These are phyloP conservation scores for Colletotrichum lupini DNA, from an alignment of 2,329 filamentous ascomycete genomes.

Conservation along the genomic window DNA sequence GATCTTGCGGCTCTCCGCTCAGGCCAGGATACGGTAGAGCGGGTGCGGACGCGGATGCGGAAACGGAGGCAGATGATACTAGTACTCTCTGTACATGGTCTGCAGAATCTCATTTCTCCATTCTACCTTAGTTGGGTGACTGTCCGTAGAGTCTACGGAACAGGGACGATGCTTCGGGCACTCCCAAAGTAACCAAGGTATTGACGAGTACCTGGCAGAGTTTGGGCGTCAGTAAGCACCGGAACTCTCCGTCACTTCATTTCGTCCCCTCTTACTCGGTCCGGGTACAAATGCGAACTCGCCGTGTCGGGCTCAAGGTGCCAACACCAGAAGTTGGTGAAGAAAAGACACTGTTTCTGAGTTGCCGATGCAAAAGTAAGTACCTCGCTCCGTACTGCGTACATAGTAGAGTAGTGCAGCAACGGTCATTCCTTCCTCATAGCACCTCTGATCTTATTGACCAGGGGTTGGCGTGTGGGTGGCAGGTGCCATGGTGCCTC, in stretches of 20 bases:
- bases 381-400: too few relatives aligned
- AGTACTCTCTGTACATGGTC: too few relatives aligned
- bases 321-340: background rate
- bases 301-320: background rate
- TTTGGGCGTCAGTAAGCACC: background rate
- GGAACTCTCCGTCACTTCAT: background rate
- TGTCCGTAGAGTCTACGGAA: too few relatives aligned
- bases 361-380: background rate
- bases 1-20: background rate
- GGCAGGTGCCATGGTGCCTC: too few relatives aligned
- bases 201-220: too few relatives aligned
- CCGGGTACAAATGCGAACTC: background rate
- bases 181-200: too few relatives aligned
- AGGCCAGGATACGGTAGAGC: background rate
- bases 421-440: background rate
- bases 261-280: background rate
- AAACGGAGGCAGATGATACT: background rate
- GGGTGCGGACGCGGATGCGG: background rate
- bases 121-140: background rate
- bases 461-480: too few relatives aligned
- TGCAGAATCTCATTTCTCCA: background rate
- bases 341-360: background rate
- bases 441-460: background rate
- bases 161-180: too few relatives aligned
- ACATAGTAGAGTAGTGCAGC: too few relatives aligned